Conservation (phyloP, 2,329 filamentous ascomycete genomes). For the Zymoseptoria brevis region DNA sequence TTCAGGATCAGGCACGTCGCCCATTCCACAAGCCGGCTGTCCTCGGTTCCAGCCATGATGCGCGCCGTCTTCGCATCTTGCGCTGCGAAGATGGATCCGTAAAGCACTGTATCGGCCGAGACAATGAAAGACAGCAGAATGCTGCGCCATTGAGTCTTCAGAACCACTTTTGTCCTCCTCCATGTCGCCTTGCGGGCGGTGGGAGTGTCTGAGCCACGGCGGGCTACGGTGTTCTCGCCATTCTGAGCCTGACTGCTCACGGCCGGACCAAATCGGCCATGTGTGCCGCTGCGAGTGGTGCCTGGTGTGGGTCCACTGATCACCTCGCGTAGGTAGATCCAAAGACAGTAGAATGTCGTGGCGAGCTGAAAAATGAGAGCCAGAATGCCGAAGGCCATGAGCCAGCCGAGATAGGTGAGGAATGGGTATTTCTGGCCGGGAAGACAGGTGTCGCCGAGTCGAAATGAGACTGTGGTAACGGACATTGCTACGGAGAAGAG, state of each 20-base stretch:
- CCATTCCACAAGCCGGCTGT: conserved; percentile 51
- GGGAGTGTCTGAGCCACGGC: not conserved
- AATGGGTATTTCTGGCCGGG: conserved; percentile 55
- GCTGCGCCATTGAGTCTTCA: conserved; percentile 75
- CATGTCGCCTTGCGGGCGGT: conserved; percentile 35
- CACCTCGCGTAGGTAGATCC: conserved; percentile 24
- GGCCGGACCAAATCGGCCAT: not conserved
- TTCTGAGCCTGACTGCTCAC: not conserved
- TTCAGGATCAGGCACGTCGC: conserved; percentile 52
- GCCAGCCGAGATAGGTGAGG: conserved; percentile 33
- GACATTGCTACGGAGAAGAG: conserved; percentile 38
- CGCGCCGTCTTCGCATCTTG: conserved; percentile 53
- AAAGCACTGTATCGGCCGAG: conserved; percentile 72
- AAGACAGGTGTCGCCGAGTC: conserved; percentile 77
- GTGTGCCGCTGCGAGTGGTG: not conserved
- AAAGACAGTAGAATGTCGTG: conserved; percentile 32
- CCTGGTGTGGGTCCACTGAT: not conserved
- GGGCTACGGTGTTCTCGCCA: conserved; percentile 1
- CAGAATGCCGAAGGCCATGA: conserved; percentile 28
- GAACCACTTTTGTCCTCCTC: conserved; percentile 63
- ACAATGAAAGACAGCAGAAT: conserved; percentile 74
- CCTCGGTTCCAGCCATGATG: conserved; percentile 42
- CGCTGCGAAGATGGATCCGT: conserved; percentile 71
- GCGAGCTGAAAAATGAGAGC: conserved; percentile 28
- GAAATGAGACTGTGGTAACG: conserved; percentile 31